Evolutionary conservation across 805 yeast species (phyloP), one percentile per base, ranked within the genome.

Genomic region (Candida sithepensis): DNA sequence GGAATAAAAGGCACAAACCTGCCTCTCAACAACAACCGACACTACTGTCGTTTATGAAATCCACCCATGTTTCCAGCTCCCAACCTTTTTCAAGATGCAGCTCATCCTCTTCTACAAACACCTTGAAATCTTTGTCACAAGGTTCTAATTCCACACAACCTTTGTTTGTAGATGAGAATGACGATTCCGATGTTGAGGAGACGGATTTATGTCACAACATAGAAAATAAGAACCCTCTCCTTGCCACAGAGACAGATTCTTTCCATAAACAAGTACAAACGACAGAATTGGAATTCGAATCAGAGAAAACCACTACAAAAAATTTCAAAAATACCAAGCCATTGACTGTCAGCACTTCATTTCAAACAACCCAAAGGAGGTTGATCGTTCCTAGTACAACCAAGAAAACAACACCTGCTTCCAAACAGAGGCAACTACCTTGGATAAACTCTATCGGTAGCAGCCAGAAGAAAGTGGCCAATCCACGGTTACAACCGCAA

Each of bases 241-340:
- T 30, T 30, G 14, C n/a, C n/a, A n/a, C 8, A 10, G 34, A 30
- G 14, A 4, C 19, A 13, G 21, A 34, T 18, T 34, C 38, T 8
- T 34, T 34, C 21, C 21, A 34, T 34, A 34, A n/a, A 16, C 8
- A 12, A 13, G 4, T 16, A 3, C 38, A 34, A 18, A 16, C 20
- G 19, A 34, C 19, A 3, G 38, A 34, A 34, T 16, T 34, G 19
- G 21, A 34, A 16, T 34, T 34, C 21, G 24, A 22, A n/a, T n/a
- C n/a, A 3, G 10, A 30, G 8, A 24, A 4, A 14, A 16, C 18
- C 21, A 13, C 22, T 10, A 16, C 45, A 3, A 34, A 43, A 14
- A 58, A 56, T 38, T 57, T 59, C 40, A 59, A 58, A 43, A 59
- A 58, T 38, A 51, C 52, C 47, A 55, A 48, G 39, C 61, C 64